Conservation (phyloP, 345 rosid genomes). For the Hibiscus mutabilis region DNA sequence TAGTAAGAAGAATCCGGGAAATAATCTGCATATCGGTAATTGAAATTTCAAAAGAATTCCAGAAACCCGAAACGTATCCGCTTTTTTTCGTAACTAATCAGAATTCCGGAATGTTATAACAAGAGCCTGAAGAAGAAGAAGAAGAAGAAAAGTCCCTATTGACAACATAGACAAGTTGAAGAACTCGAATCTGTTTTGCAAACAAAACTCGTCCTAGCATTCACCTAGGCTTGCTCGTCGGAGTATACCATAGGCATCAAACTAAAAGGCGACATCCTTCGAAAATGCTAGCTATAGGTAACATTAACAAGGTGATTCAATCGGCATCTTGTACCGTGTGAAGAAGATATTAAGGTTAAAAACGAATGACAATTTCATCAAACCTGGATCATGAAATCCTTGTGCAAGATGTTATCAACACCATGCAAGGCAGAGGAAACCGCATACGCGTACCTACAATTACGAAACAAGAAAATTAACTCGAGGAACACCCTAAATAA, state of each 20-base stretch:
- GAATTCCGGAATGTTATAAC: not conserved
- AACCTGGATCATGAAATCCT: constrained; percentile 99
- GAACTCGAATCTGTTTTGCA: not conserved
- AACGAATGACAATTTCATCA: constrained; percentile 4
- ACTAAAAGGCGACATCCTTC: not conserved
- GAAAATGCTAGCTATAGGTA: not conserved
- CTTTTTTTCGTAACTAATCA: not conserved
- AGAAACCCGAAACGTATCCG: not conserved
- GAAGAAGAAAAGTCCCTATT: not conserved
- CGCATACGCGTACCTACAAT: constrained; percentile 92
- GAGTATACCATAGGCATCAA: not conserved
- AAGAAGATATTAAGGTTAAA: constrained; percentile 4
- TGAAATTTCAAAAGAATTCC: not conserved
- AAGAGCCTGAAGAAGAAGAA: too few relatives aligned
- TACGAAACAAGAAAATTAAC: constrained; percentile 9
- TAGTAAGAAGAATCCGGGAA: not conserved
- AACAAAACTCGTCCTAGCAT: not conserved
- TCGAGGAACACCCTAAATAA: not conserved
- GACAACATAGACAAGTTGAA: not conserved
- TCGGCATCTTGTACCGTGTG: not conserved
- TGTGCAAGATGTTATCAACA: constrained; percentile 70
- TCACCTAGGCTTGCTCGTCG: not conserved
- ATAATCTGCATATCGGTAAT: not conserved
- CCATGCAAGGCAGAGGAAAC: constrained; percentile 91
- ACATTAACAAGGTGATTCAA: not conserved